Evolutionary conservation across 805 yeast species (phyloP).

Genomic region (Myxozyma melibiosi): DNA sequence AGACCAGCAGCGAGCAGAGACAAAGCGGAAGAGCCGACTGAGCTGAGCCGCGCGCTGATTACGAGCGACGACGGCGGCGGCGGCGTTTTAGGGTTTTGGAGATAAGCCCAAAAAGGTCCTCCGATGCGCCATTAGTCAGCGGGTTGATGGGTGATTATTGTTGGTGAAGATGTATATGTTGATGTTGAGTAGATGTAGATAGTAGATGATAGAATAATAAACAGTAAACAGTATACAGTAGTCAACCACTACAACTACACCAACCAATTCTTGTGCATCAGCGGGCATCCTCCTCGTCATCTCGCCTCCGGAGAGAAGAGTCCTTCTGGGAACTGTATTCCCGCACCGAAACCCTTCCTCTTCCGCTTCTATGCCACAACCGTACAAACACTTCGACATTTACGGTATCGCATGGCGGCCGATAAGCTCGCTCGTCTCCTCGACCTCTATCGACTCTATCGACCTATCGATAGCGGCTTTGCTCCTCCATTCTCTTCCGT

Average conservation of each 20-base stretch:
- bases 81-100: slow-evolving; percentile 6
- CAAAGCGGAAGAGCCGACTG: not conserved
- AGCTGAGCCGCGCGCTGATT: not conserved
- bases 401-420: slow-evolving; percentile 5
- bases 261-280: too few species aligned
- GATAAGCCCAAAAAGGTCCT: slow-evolving; percentile 15
- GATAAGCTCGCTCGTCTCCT: not conserved
- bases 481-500: not conserved
- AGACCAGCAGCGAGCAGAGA: too few species aligned
- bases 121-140: too few species aligned
- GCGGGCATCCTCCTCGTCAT: too few species aligned
- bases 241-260: too few species aligned
- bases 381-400: not conserved
- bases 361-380: too few species aligned
- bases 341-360: too few species aligned
- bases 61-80: not conserved
- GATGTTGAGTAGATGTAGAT: too few species aligned
- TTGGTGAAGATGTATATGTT: too few species aligned
- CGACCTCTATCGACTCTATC: not conserved
- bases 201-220: too few species aligned
- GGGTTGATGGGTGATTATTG: too few species aligned
- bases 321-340: not conserved
- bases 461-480: slow-evolving; percentile 4
- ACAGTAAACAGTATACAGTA: too few species aligned
- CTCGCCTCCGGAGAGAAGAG: slow-evolving; percentile 1